phyloP scores from a whole-genome alignment of 805 yeast genomes.

The Saccharomycopsis lassenensis region DNA sequence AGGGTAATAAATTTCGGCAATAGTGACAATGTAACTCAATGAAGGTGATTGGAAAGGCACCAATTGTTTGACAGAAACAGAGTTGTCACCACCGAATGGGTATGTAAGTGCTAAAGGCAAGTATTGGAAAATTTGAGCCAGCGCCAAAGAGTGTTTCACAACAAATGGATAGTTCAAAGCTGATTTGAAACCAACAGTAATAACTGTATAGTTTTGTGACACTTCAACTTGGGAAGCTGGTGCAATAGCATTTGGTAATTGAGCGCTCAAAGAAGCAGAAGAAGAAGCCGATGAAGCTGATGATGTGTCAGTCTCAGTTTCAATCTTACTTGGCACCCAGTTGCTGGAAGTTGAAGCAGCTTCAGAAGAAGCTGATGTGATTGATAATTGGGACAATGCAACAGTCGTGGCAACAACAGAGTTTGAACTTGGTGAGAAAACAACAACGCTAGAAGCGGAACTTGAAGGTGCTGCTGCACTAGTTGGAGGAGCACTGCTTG shows the following conservation, averaged over 20 bases:
- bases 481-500: background rate
- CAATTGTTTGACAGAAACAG: constrained; percentile 53
- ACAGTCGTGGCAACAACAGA: constrained; percentile 15
- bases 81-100: constrained; percentile 41
- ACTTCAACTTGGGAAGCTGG: constrained; percentile 37
- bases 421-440: constrained; percentile 14
- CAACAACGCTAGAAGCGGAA: constrained; percentile 6
- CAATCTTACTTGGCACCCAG: constrained; percentile 16
- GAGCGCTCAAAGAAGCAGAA: constrained; percentile 25
- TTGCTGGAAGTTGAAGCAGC: constrained; percentile 6
- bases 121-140: constrained; percentile 78
- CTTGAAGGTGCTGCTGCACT: background rate
- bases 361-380: background rate
- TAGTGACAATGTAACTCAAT: constrained; percentile 62
- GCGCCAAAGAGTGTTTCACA: constrained; percentile 57
- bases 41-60: constrained; percentile 60
- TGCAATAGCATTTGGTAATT: constrained; percentile 68
- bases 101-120: constrained; percentile 59
- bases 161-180: constrained; percentile 79
- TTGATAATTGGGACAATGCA: constrained; percentile 1
- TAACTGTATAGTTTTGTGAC: constrained; percentile 41
- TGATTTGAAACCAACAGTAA: constrained; percentile 70
- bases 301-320: constrained; percentile 5
- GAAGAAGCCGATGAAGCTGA: constrained; percentile 12
- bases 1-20: constrained; percentile 84